Evolutionary conservation across 495 filamentous ascomycete species (phyloP).

Genomic region (Aspergillus leporis): DNA sequence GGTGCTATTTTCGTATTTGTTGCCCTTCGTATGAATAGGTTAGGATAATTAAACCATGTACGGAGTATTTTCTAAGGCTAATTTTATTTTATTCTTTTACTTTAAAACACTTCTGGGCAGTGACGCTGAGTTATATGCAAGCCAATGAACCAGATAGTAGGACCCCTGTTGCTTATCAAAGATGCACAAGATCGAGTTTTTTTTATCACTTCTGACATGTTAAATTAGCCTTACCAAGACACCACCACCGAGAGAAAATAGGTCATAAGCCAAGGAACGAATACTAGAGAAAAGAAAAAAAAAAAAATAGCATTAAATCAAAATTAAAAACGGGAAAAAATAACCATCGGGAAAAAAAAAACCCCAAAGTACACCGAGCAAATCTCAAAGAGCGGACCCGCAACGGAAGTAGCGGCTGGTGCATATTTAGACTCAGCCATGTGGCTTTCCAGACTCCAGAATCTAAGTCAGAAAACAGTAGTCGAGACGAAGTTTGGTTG

Average conservation of each 20-base stretch:
- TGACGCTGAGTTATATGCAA: too few relatives aligned
- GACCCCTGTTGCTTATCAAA: background rate
- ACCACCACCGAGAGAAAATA: background rate
- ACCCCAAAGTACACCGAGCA: slow-evolving; percentile 1
- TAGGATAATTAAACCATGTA: background rate
- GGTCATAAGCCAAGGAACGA: background rate
- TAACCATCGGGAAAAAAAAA: background rate
- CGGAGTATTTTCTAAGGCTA: background rate
- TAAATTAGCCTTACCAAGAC: background rate
- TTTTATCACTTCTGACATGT: background rate
- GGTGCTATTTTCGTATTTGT: too few relatives aligned
- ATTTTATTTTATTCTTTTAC: background rate
- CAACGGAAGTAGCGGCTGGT: slow-evolving; percentile 5
- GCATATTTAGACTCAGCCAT: slow-evolving; percentile 18
- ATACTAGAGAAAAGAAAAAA: background rate
- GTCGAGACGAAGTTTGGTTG: slow-evolving; percentile 5
- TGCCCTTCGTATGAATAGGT: background rate
- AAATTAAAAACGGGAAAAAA: too few relatives aligned
- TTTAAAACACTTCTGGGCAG: background rate
- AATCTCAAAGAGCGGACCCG: background rate
- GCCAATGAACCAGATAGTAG: background rate
- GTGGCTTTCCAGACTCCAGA: slow-evolving; percentile 19
- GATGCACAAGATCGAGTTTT: background rate
- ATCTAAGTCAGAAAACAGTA: slow-evolving; percentile 7
- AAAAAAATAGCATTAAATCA: background rate